phyloP scores from a whole-genome alignment of 345 rosid genomes.

The Pistacia atlantica region DNA sequence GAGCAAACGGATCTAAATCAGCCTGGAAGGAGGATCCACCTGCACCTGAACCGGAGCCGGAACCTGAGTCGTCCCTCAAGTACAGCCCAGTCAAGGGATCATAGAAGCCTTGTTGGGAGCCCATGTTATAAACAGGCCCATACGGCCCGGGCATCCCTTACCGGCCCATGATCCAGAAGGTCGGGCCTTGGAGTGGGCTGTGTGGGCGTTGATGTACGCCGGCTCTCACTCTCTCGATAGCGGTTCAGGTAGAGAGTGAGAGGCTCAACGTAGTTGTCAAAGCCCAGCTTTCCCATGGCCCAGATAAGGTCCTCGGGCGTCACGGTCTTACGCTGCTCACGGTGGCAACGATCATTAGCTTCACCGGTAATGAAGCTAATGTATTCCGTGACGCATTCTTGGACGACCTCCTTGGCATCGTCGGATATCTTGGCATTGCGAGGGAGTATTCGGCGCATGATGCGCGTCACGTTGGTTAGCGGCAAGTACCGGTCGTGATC shows the following conservation, averaged over 20 bases:
- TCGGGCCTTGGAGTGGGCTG: conserved; percentile 18
- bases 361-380: conserved; percentile 75
- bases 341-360: conserved; percentile 73
- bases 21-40: conserved; percentile 12
- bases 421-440: conserved; percentile 68
- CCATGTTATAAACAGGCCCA: conserved; percentile 13
- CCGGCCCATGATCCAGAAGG: background rate
- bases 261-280: conserved; percentile 57
- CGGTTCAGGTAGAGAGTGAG: conserved; percentile 43
- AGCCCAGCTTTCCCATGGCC: conserved; percentile 71
- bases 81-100: conserved; percentile 17
- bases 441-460: conserved; percentile 64
- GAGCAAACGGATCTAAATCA: conserved; percentile 22
- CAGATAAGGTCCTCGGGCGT: conserved; percentile 69
- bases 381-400: conserved; percentile 72
- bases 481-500: conserved; percentile 78
- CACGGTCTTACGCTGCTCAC: conserved; percentile 70
- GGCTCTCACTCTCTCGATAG: conserved; percentile 50
- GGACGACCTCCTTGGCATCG: conserved; percentile 73
- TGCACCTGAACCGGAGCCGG: background rate
- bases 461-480: conserved; percentile 68
- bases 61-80: background rate
- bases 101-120: conserved; percentile 11
- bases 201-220: conserved; percentile 24
- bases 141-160: conserved; percentile 12